Base-by-base conservation (phyloP, 2,329 filamentous ascomycete genomes). In the Ophiostoma himal-ulmi region DNA sequence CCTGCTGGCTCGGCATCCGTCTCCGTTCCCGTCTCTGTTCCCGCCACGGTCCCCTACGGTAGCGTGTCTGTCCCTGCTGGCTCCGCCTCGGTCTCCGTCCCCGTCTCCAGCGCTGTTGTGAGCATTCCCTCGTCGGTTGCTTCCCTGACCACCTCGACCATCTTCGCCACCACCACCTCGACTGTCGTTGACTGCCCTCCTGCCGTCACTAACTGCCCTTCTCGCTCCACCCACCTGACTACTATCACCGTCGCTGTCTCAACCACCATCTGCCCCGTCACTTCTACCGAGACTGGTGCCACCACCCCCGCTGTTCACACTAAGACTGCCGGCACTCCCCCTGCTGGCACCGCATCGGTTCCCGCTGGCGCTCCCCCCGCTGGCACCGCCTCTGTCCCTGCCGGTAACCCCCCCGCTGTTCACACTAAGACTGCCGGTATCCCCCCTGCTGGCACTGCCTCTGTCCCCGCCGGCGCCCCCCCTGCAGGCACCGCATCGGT, bases 211-310 rank as follows among this genome's bases (percentile, higher is more conserved):
- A 78, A 85, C 79, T 88, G 85, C 81, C 85, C 85, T 39, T 82
- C 80, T 70, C 77, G 79, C 66, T 76, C 80, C 69, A 82, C 81
- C 14, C 81, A 80, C 70, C 79, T 82, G 65, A 81, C 79, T 0
- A 76, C 86, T 2, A 81, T 85, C 71, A 86, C 84, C 7, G 77
- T 89, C 71, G 79, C 86, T 66, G 75, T 88, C 67, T 85, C 83
- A 68, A 89, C 88, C 73, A 89, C 87, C 57, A 77, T 88, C 76
- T 88, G 86, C 83, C 86, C 85, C 30, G 84, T 87, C 72, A 86
- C 85, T n/a, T 83, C 83, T 80, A 86, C 84, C 60, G 76, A 81
- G 74, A 85, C 81, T 60, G 82, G 82, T 74, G 44, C 78, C 71
- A 80, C 80, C 72, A 81, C 87, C 83, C 86, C 85, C 26, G 84